Conservation (phyloP, 106 monocot species). For the Triglochin maritima region DNA sequence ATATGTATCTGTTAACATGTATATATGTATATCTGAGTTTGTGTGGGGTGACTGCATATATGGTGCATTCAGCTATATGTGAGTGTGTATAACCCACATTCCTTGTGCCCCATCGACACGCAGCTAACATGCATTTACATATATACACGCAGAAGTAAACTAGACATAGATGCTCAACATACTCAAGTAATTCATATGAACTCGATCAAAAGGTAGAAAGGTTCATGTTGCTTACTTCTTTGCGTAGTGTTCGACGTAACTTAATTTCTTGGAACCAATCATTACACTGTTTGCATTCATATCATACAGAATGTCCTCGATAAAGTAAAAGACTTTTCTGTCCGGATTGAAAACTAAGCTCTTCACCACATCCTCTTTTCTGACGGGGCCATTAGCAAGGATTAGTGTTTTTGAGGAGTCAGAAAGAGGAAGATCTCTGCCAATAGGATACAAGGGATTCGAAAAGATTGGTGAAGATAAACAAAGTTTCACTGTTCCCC, state of each 20-base stretch:
- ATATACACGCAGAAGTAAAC: too few relatives aligned
- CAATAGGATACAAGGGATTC: conserved; percentile 6
- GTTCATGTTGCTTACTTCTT: conserved; percentile 27
- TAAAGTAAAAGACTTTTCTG: conserved; percentile 62
- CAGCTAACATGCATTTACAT: too few relatives aligned
- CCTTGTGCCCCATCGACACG: too few relatives aligned
- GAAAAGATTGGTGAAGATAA: conserved; percentile 72
- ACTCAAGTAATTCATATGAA: too few relatives aligned
- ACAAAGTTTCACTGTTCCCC: conserved; percentile 56
- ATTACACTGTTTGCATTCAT: conserved; percentile 42
- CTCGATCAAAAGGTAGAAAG: too few relatives aligned
- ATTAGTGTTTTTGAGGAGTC: conserved; percentile 30
- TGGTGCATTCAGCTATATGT: too few relatives aligned
- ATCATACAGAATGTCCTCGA: conserved; percentile 58
- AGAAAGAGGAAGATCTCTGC: conserved; percentile 1
- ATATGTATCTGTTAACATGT: too few relatives aligned
- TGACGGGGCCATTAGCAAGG: conserved; percentile 45
- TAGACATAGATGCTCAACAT: too few relatives aligned
- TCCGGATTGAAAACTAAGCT: conserved; percentile 67
- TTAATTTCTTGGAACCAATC: conserved; percentile 12
- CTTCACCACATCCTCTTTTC: conserved; percentile 39
- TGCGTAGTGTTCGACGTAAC: conserved; percentile 44
- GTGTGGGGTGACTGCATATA: too few relatives aligned
- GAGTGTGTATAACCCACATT: too few relatives aligned
- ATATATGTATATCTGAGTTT: too few relatives aligned